These are phyloP conservation scores for Acanthochlamys bracteata DNA, from an alignment of 106 monocot species.

Conservation along the genomic window DNA sequence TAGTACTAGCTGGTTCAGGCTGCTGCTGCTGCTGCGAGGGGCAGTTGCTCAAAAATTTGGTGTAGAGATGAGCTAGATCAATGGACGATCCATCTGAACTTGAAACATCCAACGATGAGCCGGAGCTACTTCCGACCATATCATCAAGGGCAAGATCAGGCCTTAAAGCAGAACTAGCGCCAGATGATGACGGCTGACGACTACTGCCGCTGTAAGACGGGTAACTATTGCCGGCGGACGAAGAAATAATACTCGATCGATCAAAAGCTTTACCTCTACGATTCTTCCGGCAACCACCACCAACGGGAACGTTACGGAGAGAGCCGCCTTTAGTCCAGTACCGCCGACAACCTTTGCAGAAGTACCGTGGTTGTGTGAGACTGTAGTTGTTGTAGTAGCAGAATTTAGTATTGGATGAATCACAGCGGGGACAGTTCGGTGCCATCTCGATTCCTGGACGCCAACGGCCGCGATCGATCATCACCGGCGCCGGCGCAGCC, in stretches of 20 bases:
- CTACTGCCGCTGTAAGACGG: not conserved
- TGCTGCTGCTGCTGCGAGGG: not conserved
- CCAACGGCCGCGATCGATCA: conserved; percentile 22
- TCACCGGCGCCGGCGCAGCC: conserved; percentile 2
- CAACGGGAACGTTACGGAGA: conserved; percentile 75
- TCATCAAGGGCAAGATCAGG: conserved; percentile 28
- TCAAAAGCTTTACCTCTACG: conserved; percentile 16
- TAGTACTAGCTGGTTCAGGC: too few species aligned
- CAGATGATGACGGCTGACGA: too few species aligned
- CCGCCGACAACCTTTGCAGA: conserved; percentile 82
- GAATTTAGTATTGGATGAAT: conserved; percentile 90
- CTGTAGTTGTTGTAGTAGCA: conserved; percentile 99
- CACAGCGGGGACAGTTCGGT: conserved; percentile 84
- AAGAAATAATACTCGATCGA: too few species aligned
- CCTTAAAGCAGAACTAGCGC: not conserved
- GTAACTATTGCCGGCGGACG: not conserved
- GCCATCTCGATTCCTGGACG: conserved; percentile 40
- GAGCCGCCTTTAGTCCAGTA: conserved; percentile 96
- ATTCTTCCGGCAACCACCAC: conserved; percentile 71
- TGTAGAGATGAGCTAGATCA: conserved; percentile 28
- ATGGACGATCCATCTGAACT: conserved; percentile 18
- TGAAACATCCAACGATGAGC: conserved; percentile 2
- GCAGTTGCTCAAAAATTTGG: conserved; percentile 27
- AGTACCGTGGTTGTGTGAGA: conserved; percentile 75
- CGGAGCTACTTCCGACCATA: conserved; percentile 16